phyloP scores from a whole-genome alignment of 495 filamentous ascomycete species.

The Trichoderma gamsii region DNA sequence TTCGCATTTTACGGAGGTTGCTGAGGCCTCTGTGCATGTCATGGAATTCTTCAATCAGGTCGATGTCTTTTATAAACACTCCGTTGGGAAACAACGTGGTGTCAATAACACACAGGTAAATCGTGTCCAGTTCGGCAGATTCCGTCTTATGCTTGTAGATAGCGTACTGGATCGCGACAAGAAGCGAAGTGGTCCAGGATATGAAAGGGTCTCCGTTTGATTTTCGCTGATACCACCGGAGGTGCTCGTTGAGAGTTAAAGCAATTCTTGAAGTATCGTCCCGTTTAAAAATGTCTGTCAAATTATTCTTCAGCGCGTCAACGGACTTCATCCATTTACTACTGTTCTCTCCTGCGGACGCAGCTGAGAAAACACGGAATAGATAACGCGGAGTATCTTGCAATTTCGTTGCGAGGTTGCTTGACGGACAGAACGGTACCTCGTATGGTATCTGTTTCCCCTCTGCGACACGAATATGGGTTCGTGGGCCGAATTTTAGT shows the following conservation, averaged over 20 bases:
- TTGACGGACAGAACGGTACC: neutral
- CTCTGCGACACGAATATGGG: no score
- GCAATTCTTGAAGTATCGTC: neutral
- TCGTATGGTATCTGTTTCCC: neutral
- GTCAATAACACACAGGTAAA: neutral
- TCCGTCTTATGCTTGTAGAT: neutral
- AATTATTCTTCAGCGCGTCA: neutral
- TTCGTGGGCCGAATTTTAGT: neutral
- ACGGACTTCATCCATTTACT: neutral
- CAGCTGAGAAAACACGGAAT: neutral
- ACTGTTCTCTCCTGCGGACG: neutral
- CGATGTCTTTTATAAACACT: neutral
- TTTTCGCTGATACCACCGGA: neutral
- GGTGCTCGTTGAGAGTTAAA: neutral
- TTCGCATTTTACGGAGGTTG: neutral
- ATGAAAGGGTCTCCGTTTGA: neutral
- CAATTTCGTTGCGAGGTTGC: neutral
- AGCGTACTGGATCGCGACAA: neutral
- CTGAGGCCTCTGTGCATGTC: neutral
- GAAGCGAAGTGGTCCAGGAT: neutral
- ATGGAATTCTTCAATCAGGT: neutral
- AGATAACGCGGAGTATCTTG: neutral
- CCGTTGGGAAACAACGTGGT: neutral
- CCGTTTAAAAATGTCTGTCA: neutral
- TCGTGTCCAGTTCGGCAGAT: neutral